These are phyloP conservation scores for Apiospora rasikravindrae DNA, from an alignment of 2,329 filamentous ascomycete genomes.

Conservation along the genomic window DNA sequence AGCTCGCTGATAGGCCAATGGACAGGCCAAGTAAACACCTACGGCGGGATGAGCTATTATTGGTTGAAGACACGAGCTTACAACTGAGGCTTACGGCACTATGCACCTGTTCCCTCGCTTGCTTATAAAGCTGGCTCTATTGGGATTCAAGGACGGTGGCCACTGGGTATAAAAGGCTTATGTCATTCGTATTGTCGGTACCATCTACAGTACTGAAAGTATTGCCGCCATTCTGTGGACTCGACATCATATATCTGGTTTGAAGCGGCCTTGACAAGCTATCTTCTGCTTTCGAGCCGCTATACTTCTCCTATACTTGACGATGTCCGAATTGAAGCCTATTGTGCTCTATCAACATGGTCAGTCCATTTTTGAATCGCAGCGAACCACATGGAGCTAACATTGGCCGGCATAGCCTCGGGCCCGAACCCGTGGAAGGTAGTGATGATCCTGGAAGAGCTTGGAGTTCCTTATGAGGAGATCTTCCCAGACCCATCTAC, in stretches of 20 bases:
- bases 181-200: background rate
- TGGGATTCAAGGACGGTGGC: background rate
- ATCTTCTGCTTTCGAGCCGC: background rate
- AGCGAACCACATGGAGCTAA: background rate
- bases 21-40: background rate
- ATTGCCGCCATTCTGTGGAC: background rate
- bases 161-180: background rate
- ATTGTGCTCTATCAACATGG: background rate
- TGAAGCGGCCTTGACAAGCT: background rate
- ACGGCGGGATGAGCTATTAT: background rate
- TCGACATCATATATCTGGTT: too few relatives aligned
- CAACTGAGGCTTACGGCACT: background rate
- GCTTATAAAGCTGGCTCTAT: slow-evolving; percentile 1
- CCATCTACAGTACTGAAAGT: background rate
- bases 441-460: slow-evolving; percentile 36
- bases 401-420: background rate
- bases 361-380: too few relatives aligned
- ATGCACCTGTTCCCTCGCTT: background rate
- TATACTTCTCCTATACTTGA: background rate
- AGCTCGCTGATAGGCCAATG: background rate
- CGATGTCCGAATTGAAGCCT: background rate
- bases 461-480: slow-evolving; percentile 37
- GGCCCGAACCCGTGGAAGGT: slow-evolving; percentile 40
- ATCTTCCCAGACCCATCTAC: slow-evolving; percentile 22
- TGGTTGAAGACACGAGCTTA: background rate